These are phyloP conservation scores for Dendrobium chrysotoxum DNA, from an alignment of 106 monocot species.

Conservation along the genomic window DNA sequence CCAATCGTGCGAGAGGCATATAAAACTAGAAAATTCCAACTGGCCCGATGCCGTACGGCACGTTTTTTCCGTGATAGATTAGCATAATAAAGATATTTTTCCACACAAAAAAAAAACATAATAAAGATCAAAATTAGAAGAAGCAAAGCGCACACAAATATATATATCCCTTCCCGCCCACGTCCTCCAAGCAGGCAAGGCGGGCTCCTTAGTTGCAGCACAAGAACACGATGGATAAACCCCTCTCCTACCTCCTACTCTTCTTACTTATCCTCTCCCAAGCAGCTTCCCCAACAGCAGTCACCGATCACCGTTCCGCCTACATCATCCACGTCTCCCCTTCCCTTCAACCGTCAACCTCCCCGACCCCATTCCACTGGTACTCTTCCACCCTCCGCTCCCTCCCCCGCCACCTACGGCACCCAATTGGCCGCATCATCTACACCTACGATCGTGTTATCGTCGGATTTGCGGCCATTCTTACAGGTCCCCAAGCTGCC, in stretches of 20 bases:
- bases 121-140: no score
- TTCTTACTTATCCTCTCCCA: slow-evolving; percentile 3
- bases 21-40: no score
- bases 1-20: no score
- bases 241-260: neutral
- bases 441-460: slow-evolving; percentile 59
- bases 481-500: slow-evolving; percentile 38
- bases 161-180: no score
- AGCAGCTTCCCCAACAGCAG: no score
- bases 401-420: slow-evolving; percentile 19
- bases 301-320: neutral
- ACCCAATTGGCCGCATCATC: slow-evolving; percentile 25
- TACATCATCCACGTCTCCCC: slow-evolving; percentile 12
- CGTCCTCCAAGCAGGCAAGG: no score
- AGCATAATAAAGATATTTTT: no score
- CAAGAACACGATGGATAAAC: neutral
- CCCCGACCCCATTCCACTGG: slow-evolving; percentile 29
- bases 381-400: slow-evolving; percentile 56
- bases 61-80: no score
- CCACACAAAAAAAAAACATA: no score
- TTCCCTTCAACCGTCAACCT: slow-evolving; percentile 31
- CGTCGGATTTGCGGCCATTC: slow-evolving; percentile 52
- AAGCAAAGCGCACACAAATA: no score
- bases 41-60: no score
- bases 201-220: no score